Conservation (phyloP, 345 rosid species). For the Gossypium stocksii region DNA sequence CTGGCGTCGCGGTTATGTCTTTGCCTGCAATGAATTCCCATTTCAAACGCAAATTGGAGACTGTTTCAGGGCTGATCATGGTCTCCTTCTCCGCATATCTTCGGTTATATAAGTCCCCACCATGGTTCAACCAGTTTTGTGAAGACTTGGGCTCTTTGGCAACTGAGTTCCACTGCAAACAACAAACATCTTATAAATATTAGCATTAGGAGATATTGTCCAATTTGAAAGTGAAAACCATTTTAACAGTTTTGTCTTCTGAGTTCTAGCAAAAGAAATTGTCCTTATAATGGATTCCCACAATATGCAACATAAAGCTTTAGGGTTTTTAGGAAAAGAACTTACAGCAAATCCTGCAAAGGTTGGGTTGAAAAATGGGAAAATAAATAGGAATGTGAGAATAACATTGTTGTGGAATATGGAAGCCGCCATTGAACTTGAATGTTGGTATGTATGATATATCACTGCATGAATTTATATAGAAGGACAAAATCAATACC, state of each 20-base stretch:
- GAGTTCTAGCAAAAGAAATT: no score
- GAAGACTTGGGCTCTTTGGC: neutral
- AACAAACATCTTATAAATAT: neutral
- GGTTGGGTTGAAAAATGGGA: neutral
- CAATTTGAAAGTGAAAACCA: neutral
- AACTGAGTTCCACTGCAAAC: constrained; percentile 12
- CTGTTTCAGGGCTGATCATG: constrained; percentile 25
- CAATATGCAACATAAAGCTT: no score
- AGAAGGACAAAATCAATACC: neutral
- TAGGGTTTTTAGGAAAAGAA: neutral
- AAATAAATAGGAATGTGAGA: neutral
- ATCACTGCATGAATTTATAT: neutral
- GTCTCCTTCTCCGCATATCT: constrained; percentile 27
- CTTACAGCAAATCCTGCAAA: constrained; percentile 1
- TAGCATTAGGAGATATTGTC: neutral
- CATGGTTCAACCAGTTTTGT: constrained; percentile 40
- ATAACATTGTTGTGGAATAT: neutral
- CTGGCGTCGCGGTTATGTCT: constrained; percentile 47
- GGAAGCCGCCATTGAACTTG: neutral
- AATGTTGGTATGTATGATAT: neutral
- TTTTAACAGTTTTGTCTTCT: no score
- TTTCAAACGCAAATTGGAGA: constrained; percentile 20
- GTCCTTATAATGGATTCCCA: no score
- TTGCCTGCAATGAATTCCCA: constrained; percentile 48
- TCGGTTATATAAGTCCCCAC: constrained; percentile 33